Percentiles rank a stretch among this genome's conserved stretches.
Evolutionary conservation across 768 basidiomycete genomes (phyloP).

Genomic region (Tricholoma flavovirens): DNA sequence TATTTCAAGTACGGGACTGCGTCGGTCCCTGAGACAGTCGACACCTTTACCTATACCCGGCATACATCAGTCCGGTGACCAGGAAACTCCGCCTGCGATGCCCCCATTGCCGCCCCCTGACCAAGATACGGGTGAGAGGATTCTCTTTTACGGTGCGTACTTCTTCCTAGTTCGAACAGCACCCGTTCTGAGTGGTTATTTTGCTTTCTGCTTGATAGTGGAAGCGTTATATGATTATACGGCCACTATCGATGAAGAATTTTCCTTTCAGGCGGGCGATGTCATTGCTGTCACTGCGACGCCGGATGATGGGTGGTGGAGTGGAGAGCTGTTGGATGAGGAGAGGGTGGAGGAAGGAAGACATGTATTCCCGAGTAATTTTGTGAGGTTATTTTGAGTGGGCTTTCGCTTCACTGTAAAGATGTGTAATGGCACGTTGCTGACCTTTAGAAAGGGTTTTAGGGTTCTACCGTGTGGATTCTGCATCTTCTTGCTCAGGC

Average conservation of each 20-base stretch:
- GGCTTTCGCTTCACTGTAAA: background rate
- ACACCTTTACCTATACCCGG: conserved; percentile 14
- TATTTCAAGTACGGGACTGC: background rate
- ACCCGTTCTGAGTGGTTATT: background rate
- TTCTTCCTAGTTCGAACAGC: background rate
- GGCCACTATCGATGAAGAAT: conserved; percentile 85
- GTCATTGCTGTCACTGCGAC: conserved; percentile 93
- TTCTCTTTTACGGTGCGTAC: conserved; percentile 80
- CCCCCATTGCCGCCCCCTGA: conserved; percentile 24
- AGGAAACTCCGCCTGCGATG: conserved; percentile 13
- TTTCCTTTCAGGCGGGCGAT: conserved; percentile 94
- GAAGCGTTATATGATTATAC: conserved; percentile 86
- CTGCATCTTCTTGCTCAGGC: too few relatives aligned
- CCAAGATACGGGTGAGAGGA: conserved; percentile 20
- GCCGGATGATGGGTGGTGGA: conserved; percentile 99
- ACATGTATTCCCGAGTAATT: conserved; percentile 85
- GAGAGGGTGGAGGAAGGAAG: conserved; percentile 61
- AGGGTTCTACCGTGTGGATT: background rate
- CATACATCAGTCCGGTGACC: background rate
- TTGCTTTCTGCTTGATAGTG: conserved; percentile 41
- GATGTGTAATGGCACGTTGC: background rate
- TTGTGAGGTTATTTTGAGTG: conserved; percentile 66
- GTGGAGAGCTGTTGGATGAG: conserved; percentile 78
- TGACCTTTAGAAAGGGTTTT: background rate
- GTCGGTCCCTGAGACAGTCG: background rate